These are phyloP conservation scores for Gossypium anomalum DNA, from an alignment of 345 rosid genomes.

Conservation along the genomic window DNA sequence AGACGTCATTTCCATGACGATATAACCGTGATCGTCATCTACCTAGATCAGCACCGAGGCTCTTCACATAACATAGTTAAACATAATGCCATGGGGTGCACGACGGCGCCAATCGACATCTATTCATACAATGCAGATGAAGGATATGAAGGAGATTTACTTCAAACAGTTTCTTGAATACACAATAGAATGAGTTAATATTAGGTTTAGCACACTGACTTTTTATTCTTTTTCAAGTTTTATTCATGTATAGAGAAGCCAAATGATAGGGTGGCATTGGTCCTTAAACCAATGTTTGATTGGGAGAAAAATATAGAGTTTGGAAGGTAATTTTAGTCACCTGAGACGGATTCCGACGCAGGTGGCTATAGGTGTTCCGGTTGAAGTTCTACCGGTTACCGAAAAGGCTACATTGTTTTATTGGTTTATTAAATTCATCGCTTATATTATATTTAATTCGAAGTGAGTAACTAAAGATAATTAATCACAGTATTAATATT, in stretches of 20 bases:
- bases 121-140: conserved; percentile 54
- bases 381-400: conserved; percentile 12
- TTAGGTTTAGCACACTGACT: neutral
- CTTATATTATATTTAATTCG: neutral
- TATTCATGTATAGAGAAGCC: neutral
- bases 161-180: conserved; percentile 21
- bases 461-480: too few species aligned
- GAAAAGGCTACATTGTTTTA: conserved; percentile 1
- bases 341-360: neutral
- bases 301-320: neutral
- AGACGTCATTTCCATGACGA: conserved; percentile 81
- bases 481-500: too few species aligned
- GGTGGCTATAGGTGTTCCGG: conserved; percentile 10
- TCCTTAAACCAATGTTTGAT: neutral
- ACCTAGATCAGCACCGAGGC: conserved; percentile 55
- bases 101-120: conserved; percentile 65
- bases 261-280: neutral
- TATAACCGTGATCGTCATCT: conserved; percentile 65
- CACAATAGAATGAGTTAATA: neutral
- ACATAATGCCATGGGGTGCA: conserved; percentile 39
- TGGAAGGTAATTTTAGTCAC: conserved; percentile 13
- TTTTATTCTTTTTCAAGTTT: neutral
- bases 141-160: conserved; percentile 24
- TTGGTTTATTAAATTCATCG: neutral
- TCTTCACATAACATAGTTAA: conserved; percentile 25